A percentile compares a stretch with the other conserved stretches of the same genome.
phyloP scores from a whole-genome alignment of 371 early-diverging fungal species.

The Parasitella parasitica region DNA sequence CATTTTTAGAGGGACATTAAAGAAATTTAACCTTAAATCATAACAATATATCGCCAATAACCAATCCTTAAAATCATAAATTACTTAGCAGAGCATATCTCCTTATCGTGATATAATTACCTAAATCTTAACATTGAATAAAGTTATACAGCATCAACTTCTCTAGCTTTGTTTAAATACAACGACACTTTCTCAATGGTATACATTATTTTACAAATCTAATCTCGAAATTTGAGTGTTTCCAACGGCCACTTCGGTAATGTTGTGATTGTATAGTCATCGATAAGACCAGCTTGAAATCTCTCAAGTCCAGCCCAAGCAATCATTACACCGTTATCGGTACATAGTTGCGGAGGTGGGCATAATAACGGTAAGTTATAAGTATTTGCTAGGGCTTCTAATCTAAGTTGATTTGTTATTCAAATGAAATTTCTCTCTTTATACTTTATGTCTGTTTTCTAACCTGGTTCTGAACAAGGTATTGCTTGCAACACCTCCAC shows the following conservation, averaged over 20 bases:
- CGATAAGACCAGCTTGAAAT: slow-evolving; percentile 57
- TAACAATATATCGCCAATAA: too few relatives aligned
- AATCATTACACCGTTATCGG: slow-evolving; percentile 91
- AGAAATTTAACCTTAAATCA: too few relatives aligned
- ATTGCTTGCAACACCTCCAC: slow-evolving; percentile 87
- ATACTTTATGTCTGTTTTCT: too few relatives aligned
- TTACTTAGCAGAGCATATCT: too few relatives aligned
- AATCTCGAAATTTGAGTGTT: slow-evolving; percentile 28
- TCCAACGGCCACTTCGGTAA: slow-evolving; percentile 70
- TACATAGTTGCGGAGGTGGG: slow-evolving; percentile 78
- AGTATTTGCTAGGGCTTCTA: slow-evolving; percentile 41
- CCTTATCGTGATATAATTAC: too few relatives aligned
- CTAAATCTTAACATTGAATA: too few relatives aligned
- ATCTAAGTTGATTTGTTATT: slow-evolving; percentile 10
- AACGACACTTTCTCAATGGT: too few relatives aligned
- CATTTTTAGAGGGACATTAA: too few relatives aligned
- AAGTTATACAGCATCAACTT: too few relatives aligned
- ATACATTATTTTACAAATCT: neutral
- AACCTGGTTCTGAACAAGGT: slow-evolving; percentile 48
- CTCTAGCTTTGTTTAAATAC: too few relatives aligned
- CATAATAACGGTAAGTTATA: slow-evolving; percentile 61
- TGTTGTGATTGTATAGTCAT: slow-evolving; percentile 64
- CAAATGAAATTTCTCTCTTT: too few relatives aligned
- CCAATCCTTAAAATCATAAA: too few relatives aligned
- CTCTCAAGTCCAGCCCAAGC: slow-evolving; percentile 84